Percentiles rank a stretch among this genome's conserved stretches.
Conservation (phyloP, 139 green algal species). For the Tetradesmus obliquus region DNA sequence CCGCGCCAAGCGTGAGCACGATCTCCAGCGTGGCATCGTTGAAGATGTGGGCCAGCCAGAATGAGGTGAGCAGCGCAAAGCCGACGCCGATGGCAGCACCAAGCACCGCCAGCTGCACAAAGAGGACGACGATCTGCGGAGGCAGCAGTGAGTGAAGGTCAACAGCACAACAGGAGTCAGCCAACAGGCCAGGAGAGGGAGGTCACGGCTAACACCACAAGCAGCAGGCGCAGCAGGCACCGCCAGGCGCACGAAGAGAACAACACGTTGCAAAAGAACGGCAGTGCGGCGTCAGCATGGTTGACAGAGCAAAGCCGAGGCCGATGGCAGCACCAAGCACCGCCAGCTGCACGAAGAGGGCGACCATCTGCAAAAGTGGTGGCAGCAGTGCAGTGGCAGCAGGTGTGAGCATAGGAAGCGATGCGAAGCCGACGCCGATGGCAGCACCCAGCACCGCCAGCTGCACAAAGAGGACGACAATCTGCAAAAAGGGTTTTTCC, state of each 20-base stretch:
- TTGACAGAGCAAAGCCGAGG: constrained; percentile 65
- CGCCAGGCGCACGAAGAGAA: too few relatives aligned
- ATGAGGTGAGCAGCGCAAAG: constrained; percentile 60
- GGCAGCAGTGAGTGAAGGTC: neutral
- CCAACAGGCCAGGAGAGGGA: neutral
- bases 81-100: constrained; percentile 62
- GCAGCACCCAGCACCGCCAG: constrained; percentile 61
- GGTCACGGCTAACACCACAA: neutral
- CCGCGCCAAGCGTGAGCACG: constrained; percentile 62
- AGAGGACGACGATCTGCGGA: constrained; percentile 51
- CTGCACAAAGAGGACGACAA: constrained; percentile 58
- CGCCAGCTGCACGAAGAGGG: constrained; percentile 60
- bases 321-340: constrained; percentile 63
- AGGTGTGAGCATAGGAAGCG: neutral
- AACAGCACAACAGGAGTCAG: neutral
- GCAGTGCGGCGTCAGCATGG: constrained; percentile 15
- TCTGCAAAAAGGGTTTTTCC: too few relatives aligned
- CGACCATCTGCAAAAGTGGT: constrained; percentile 17
- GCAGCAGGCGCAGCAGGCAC: neutral
- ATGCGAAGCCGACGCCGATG: constrained; percentile 64
- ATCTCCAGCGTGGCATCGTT: constrained; percentile 67
- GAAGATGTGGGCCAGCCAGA: constrained; percentile 57
- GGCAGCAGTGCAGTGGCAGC: too few relatives aligned
- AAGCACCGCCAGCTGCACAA: constrained; percentile 60
- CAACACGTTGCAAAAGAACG: too few relatives aligned